These are phyloP conservation scores for Cucurbita argyrosperma DNA, from an alignment of 306 rosid species.

Conservation along the genomic window DNA sequence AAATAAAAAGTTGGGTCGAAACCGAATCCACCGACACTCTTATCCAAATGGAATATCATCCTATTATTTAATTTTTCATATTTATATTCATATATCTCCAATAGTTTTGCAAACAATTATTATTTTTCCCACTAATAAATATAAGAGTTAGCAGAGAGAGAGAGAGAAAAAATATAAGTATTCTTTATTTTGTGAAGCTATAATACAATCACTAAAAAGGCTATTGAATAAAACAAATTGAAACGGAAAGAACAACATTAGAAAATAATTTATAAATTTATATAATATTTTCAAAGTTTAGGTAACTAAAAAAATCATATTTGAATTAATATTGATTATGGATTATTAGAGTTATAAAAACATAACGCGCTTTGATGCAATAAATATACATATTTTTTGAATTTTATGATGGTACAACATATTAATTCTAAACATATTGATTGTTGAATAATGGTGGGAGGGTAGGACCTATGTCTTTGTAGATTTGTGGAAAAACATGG, in stretches of 20 bases:
- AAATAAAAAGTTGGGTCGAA: background rate
- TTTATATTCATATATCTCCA: background rate
- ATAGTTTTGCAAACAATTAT: background rate
- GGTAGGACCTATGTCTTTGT: background rate
- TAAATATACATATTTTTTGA: background rate
- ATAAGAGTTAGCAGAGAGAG: background rate
- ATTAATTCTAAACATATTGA: background rate
- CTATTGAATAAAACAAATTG: too few relatives aligned
- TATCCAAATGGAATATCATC: background rate
- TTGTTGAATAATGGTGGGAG: background rate
- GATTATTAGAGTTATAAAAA: too few relatives aligned
- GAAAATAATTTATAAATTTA: too few relatives aligned
- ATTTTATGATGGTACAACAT: background rate
- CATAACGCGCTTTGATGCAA: background rate
- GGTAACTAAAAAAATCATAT: too few relatives aligned
- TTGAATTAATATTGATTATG: too few relatives aligned
- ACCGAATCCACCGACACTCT: constrained; percentile 2
- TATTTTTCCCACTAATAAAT: background rate
- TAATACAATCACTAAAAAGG: too few relatives aligned
- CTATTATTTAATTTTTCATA: background rate
- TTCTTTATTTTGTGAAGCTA: too few relatives aligned
- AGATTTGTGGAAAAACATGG: background rate
- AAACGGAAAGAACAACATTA: too few relatives aligned
- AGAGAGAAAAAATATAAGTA: too few relatives aligned
- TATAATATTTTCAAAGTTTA: too few relatives aligned